Base-by-base conservation (phyloP, 23 red algal genomes). In the Gracilaria caudata region DNA sequence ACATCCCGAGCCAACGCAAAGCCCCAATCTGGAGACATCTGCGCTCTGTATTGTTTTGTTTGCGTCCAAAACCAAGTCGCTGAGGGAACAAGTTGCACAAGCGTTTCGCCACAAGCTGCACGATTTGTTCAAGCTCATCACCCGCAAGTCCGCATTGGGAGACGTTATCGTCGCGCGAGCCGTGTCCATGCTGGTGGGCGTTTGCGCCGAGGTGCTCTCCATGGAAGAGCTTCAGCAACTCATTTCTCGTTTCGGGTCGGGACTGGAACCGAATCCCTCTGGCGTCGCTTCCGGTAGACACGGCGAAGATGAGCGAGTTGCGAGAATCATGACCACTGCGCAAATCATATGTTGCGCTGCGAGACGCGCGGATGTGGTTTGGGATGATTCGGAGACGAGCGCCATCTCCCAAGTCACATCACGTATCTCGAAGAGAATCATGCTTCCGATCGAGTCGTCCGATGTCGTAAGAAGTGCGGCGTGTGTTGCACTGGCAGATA, bases 221-320 rank as follows among this genome's bases (percentile, higher is more conserved):
- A 30, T n/a, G 12, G 4, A 79, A 9, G 72, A 66, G n/a, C 6
- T 89, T 5, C 35, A 44, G 6, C 41, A 77, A 16, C 23, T 79
- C 19, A 53, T 89, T 7, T 11, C 4, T 1, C 64, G 35, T 0
- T 33, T 77, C n/a, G 61, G 72, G 2, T 25, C 37, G 4, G 56
- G 56, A 17, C 71, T 89, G 20, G 72, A 89, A 26, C 85, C 85
- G 13, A 89, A 79, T 39, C 11, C 25, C 21, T 89, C 85, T 32
- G 85, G 85, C 26, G 45, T 64, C 2, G 51, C 85, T 2, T 77
- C 70, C 3, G 85, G 85, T 3, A 75, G 85, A 45, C 37, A 35
- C 29, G 85, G 53, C 34, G 85, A 89, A 58, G 85, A 89, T 47
- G 49, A 63, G 24, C 68, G 85, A 34, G 85, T 89, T 59, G 85